Percentiles rank a stretch among this genome's conserved stretches.
These are phyloP conservation scores for Angomonas deanei DNA, from an alignment of 208 protist species.

Conservation along the genomic window DNA sequence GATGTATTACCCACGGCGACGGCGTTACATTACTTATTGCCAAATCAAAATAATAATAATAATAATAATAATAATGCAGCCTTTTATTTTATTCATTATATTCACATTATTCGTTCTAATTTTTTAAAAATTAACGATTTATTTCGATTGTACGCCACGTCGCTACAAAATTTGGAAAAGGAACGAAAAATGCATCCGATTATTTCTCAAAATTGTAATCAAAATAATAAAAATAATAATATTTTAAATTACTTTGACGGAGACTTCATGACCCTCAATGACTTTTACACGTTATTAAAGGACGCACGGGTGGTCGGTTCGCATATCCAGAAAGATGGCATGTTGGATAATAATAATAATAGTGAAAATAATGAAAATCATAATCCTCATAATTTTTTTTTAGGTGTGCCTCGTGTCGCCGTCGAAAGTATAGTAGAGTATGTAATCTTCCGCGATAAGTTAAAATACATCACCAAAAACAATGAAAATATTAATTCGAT, in stretches of 20 bases:
- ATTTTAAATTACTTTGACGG: neutral
- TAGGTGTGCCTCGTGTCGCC: neutral
- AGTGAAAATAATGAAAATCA: neutral
- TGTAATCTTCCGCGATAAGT: too few species aligned
- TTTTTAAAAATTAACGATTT: neutral
- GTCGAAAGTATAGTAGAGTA: neutral
- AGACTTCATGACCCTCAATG: neutral
- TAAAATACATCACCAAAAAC: too few species aligned
- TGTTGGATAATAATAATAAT: slow-evolving; percentile 1
- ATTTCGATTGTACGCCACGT: neutral
- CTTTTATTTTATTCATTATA: neutral
- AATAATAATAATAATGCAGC: neutral
- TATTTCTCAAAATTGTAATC: neutral
- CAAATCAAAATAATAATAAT: neutral
- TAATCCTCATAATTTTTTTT: neutral
- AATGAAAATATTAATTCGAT: too few species aligned
- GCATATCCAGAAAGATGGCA: too few species aligned
- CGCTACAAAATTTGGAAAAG: too few species aligned
- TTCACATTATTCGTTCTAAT: neutral
- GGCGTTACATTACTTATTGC: neutral
- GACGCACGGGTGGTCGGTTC: too few species aligned
- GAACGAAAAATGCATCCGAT: too few species aligned
- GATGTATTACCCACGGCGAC: neutral
- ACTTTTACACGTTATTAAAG: neutral
- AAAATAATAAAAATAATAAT: neutral